Percentiles rank a stretch among this genome's conserved stretches.
Evolutionary conservation across 768 basidiomycete species (phyloP).

Genomic region (Naematelia encephala): DNA sequence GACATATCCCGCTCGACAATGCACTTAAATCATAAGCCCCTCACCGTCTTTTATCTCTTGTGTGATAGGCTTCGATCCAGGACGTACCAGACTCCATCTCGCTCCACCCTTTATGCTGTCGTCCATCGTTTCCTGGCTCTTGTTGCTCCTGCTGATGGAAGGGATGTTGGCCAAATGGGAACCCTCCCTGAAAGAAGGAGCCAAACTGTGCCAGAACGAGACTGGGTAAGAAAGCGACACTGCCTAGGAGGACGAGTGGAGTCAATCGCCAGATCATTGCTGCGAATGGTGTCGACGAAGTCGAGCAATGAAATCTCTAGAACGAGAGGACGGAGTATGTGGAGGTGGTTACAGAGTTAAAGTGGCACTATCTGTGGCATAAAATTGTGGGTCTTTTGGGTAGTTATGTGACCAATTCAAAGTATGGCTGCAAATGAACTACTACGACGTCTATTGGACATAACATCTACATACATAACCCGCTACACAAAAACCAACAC

Average conservation of each 20-base stretch:
- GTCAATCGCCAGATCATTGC: background rate
- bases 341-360: no score
- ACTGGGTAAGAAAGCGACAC: slow-evolving; percentile 4
- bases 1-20: slow-evolving; percentile 43
- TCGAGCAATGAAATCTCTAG: no score
- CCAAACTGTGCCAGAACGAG: slow-evolving; percentile 26
- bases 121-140: slow-evolving; percentile 4
- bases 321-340: no score
- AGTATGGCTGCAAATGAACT: no score
- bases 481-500: no score
- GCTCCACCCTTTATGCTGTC: slow-evolving; percentile 26
- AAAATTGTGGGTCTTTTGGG: no score
- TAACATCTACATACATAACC: no score
- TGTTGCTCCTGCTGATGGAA: slow-evolving; percentile 25
- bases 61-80: no score
- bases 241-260: slow-evolving; percentile 2
- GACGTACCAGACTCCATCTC: slow-evolving; percentile 30
- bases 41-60: background rate
- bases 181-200: slow-evolving; percentile 27
- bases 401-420: no score
- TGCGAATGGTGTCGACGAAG: background rate
- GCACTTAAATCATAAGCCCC: slow-evolving; percentile 23
- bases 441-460: no score
- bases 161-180: slow-evolving; percentile 18
- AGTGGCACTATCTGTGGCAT: no score